Percentiles rank a stretch among this genome's conserved stretches.
These are phyloP conservation scores for Datura wrightii DNA, from an alignment of 257 asterid genomes.

Conservation along the genomic window DNA sequence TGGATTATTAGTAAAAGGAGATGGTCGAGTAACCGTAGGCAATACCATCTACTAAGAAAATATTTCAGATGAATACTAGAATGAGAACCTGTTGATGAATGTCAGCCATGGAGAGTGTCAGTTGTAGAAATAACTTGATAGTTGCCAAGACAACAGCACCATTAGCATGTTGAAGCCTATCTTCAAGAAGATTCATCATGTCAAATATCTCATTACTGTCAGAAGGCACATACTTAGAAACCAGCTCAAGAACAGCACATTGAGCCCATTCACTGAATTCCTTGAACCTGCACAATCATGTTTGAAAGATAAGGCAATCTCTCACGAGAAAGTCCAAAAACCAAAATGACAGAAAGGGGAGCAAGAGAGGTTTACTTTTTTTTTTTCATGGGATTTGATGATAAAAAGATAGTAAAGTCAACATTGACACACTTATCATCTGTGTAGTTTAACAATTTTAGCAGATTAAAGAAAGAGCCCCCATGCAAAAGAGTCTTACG, in stretches of 20 bases:
- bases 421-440: slow-evolving; percentile 5
- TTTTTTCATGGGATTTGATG: slow-evolving; percentile 19
- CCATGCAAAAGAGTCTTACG: slow-evolving; percentile 13
- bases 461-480: background rate
- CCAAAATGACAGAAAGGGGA: background rate
- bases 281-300: slow-evolving; percentile 69
- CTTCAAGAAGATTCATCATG: slow-evolving; percentile 99
- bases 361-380: background rate
- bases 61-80: slow-evolving; percentile 20
- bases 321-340: slow-evolving; percentile 28
- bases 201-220: slow-evolving; percentile 96
- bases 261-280: slow-evolving; percentile 99
- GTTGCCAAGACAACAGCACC: slow-evolving; percentile 99
- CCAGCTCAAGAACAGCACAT: slow-evolving; percentile 85
- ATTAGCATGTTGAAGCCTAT: slow-evolving; percentile 99
- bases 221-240: slow-evolving; percentile 84
- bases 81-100: slow-evolving; percentile 93
- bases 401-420: background rate
- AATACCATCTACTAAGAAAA: slow-evolving; percentile 9
- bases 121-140: slow-evolving; percentile 83
- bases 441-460: background rate
- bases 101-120: slow-evolving; percentile 98
- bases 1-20: slow-evolving; percentile 17
- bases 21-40: background rate
- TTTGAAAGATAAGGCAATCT: slow-evolving; percentile 34